phyloP scores from a whole-genome alignment of 208 protist genomes.

The Trypanosoma melophagium region DNA sequence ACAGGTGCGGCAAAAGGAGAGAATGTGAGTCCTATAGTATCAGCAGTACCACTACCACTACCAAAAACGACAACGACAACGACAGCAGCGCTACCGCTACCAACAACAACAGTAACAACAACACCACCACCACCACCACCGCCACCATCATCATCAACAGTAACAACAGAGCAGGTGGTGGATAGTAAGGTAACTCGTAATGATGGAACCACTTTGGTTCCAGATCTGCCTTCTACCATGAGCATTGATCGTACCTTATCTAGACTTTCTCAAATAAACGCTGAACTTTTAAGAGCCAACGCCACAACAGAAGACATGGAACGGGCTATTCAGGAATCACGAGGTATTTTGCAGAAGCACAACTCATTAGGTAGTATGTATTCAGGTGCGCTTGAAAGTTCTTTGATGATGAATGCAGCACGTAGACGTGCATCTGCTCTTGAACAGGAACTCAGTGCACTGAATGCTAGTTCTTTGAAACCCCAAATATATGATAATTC shows the following conservation, averaged over 20 bases:
- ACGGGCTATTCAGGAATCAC: constrained; percentile 66
- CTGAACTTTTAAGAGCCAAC: constrained; percentile 58
- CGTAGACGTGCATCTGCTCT: constrained; percentile 54
- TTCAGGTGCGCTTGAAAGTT: constrained; percentile 43
- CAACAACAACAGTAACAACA: too few species aligned
- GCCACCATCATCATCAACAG: neutral
- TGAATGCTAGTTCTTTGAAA: constrained; percentile 23
- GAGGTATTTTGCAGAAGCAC: constrained; percentile 62
- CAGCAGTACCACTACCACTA: too few species aligned
- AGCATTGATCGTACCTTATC: constrained; percentile 53
- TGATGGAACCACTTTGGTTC: neutral
- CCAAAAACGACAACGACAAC: too few species aligned
- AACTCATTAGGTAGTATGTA: constrained; percentile 41
- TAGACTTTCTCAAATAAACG: constrained; percentile 63
- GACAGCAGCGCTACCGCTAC: too few species aligned
- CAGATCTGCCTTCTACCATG: constrained; percentile 20
- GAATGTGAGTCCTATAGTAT: constrained; percentile 1
- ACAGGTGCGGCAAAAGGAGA: constrained; percentile 10
- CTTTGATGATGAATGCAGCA: constrained; percentile 50
- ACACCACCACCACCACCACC: neutral
- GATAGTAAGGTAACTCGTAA: neutral
- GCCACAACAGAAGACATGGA: constrained; percentile 74
- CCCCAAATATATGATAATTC: neutral
- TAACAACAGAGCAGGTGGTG: neutral
- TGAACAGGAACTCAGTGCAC: constrained; percentile 51